A percentile compares a stretch with the other conserved stretches of the same genome.
Evolutionary conservation across 352 stramenopile species (phyloP).

Genomic region (Phytophthora parvispora): DNA sequence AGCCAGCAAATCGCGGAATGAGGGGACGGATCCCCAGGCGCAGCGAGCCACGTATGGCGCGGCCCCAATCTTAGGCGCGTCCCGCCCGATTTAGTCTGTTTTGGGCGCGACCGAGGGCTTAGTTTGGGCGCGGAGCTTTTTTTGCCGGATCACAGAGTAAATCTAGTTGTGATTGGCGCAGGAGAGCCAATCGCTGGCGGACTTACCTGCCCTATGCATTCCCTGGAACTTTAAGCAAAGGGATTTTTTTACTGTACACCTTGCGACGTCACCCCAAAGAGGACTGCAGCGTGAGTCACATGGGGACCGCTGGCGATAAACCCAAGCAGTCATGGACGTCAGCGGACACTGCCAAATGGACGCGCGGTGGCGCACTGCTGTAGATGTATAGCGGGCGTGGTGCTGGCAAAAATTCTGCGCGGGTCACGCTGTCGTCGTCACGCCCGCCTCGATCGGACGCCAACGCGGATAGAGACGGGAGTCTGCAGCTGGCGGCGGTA

Average conservation of each 20-base stretch:
- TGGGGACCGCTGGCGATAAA: neutral
- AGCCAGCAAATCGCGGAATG: conserved; percentile 43
- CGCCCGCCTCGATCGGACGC: conserved; percentile 15
- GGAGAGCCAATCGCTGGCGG: conserved; percentile 8
- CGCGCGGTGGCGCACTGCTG: neutral
- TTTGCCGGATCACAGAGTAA: neutral
- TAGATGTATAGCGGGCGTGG: conserved; percentile 1
- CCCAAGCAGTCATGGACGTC: neutral
- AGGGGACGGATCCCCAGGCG: conserved; percentile 10
- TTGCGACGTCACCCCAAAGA: neutral
- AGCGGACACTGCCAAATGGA: neutral
- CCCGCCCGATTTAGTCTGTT: neutral
- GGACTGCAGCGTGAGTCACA: neutral
- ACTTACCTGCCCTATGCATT: conserved; percentile 6
- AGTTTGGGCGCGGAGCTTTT: neutral
- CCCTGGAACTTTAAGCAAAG: conserved; percentile 6
- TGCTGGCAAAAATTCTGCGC: conserved; percentile 2
- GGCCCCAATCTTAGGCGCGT: neutral
- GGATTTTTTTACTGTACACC: neutral
- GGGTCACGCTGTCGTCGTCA: conserved; percentile 11
- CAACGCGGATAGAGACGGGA: conserved; percentile 18
- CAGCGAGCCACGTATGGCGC: conserved; percentile 16
- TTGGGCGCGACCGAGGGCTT: neutral
- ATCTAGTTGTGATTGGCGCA: neutral
- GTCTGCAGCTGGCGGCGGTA: conserved; percentile 2